Evolutionary conservation across 768 basidiomycete species (phyloP), one percentile per base, ranked within the genome.

Genomic region (Auriscalpium microsporum): DNA sequence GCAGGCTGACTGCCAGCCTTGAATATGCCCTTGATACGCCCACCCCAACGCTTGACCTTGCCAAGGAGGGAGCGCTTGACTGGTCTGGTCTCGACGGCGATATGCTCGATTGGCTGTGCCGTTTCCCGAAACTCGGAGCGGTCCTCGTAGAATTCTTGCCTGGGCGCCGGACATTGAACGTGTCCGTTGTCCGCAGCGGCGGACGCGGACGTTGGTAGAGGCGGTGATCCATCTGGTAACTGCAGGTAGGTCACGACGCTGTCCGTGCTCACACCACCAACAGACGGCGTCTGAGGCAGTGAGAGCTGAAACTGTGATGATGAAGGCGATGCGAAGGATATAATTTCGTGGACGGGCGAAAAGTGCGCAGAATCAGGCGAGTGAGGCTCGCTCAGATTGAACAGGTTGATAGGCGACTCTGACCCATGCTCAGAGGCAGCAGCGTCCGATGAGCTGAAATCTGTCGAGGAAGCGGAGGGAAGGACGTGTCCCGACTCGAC

Each of bases 301-400:
- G 40, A 60, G 36, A 62, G 53, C 6, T 48, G 50, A 34, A 60
- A 44, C n/a, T 45, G 58, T 40, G 61, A 62, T 1, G 61, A 55
- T 11, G 48, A 38, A 34, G 61, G 56, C 14, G 61, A 62, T 8
- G 58, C 28, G 28, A 60, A 50, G 28, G 60, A 36, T 13, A 48
- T 56, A 10, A 53, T 36, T 28, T 55, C 51, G 13, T 52, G 37
- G 9, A 40, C 50, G 14, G 58, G 56, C 10, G 61, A 59, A 49
- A 61, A 61, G 40, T 56, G 60, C 2, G 58, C 58, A 9, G 58
- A 52, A 17, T 59, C 60, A 23, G 60, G 60, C 21, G 60, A 59
- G 38, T 11, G 47, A 42, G 60, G 60, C 51, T 61, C 60, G 19
- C 35, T 45, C 37, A 61, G 55, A 19, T 61, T 42, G 37, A 61